phyloP scores from a whole-genome alignment of 2,329 filamentous ascomycete genomes.

The Microsporum canis region DNA sequence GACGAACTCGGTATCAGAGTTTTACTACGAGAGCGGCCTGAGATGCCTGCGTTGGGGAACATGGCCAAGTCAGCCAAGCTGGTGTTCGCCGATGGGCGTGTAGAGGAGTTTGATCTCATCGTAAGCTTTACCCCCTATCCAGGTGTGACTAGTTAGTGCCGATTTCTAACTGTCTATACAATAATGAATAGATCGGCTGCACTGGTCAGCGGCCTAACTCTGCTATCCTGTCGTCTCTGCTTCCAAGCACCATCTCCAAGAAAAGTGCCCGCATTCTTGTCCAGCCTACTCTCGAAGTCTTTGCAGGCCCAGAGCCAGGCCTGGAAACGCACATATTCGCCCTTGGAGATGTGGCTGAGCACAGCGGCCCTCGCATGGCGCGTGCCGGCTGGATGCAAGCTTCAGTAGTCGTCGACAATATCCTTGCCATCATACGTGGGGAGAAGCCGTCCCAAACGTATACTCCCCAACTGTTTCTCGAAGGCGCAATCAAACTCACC shows the following conservation, averaged over 20 bases:
- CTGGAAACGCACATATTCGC: constrained; percentile 41
- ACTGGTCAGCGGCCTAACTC: constrained; percentile 12
- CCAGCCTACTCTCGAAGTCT: constrained; percentile 45
- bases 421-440: constrained; percentile 20
- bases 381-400: constrained; percentile 44
- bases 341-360: constrained; percentile 49
- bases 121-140: not conserved
- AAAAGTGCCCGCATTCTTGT: constrained; percentile 33
- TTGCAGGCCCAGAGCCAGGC: constrained; percentile 33
- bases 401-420: constrained; percentile 42
- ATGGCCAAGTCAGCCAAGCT: not conserved
- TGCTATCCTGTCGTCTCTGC: constrained; percentile 2
- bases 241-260: constrained; percentile 2
- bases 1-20: constrained; percentile 16
- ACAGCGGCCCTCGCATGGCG: constrained; percentile 39
- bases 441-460: not conserved
- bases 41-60: constrained; percentile 7
- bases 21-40: constrained; percentile 11
- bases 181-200: constrained; percentile 10
- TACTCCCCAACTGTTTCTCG: not conserved
- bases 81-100: constrained; percentile 9
- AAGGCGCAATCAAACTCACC: constrained; percentile 8
- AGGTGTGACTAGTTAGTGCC: too few relatives aligned
- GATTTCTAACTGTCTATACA: too few relatives aligned
- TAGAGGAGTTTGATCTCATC: constrained; percentile 8